Evolutionary conservation across 306 rosid genomes (phyloP).

Genomic region (Boehmeria nivea): DNA sequence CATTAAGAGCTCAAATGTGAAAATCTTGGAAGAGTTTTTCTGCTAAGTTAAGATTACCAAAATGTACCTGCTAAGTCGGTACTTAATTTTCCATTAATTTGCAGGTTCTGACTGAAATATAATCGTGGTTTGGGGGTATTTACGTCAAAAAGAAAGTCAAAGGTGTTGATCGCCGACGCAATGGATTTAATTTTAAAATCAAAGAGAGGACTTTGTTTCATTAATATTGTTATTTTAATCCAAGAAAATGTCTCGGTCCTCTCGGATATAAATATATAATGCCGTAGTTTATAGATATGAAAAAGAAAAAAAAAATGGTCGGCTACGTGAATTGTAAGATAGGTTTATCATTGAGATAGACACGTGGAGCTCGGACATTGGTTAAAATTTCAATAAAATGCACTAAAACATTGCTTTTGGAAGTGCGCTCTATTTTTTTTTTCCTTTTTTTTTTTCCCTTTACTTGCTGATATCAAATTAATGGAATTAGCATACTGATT

Average conservation of each 20-base stretch:
- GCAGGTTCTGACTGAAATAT: too few relatives aligned
- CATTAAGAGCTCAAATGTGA: slow-evolving; percentile 18
- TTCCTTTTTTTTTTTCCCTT: neutral
- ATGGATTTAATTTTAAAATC: slow-evolving; percentile 22
- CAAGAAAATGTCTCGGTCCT: neutral
- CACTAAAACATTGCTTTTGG: neutral
- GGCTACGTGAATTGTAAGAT: slow-evolving; percentile 23
- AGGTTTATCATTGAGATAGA: slow-evolving; percentile 14
- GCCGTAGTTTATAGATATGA: neutral
- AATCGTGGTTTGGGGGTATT: slow-evolving; percentile 38
- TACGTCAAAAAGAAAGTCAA: slow-evolving; percentile 41
- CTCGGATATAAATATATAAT: too few relatives aligned
- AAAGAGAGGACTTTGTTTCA: slow-evolving; percentile 9
- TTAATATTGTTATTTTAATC: slow-evolving; percentile 5
- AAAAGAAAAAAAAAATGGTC: too few relatives aligned
- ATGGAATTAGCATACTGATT: neutral
- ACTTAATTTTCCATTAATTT: too few relatives aligned
- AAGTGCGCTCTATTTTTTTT: neutral
- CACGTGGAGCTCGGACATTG: slow-evolving; percentile 26
- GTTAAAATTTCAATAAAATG: slow-evolving; percentile 4
- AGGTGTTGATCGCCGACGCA: slow-evolving; percentile 41
- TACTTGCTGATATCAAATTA: neutral
- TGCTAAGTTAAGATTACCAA: too few relatives aligned
- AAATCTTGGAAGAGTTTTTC: slow-evolving; percentile 20
- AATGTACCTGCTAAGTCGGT: too few relatives aligned